phyloP scores from a whole-genome alignment of 805 yeast species.

The Yueomyces sinensis region DNA sequence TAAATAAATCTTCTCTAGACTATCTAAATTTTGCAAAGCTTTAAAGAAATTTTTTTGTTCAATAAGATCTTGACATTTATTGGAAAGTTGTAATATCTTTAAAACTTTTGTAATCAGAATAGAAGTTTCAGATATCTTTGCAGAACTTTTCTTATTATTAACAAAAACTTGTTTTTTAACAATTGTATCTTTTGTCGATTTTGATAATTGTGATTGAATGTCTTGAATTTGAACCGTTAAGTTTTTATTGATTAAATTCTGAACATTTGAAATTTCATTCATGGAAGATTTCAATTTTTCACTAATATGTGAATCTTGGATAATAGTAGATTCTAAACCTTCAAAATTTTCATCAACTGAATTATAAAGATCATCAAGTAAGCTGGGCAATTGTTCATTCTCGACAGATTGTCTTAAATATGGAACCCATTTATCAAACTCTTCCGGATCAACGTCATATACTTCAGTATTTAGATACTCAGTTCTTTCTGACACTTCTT shows the following conservation, averaged over 20 bases:
- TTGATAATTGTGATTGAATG: constrained; percentile 44
- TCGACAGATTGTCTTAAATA: constrained; percentile 18
- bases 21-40: constrained; percentile 74
- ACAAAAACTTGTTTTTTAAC: constrained; percentile 46
- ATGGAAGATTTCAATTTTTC: constrained; percentile 35
- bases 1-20: constrained; percentile 52
- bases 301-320: constrained; percentile 23
- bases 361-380: constrained; percentile 17
- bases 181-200: constrained; percentile 54
- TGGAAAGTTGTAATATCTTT: constrained; percentile 74
- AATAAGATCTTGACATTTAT: constrained; percentile 72
- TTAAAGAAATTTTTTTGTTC: constrained; percentile 65
- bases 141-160: constrained; percentile 47
- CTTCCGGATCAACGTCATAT: constrained; percentile 16
- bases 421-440: constrained; percentile 24
- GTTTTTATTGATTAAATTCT: constrained; percentile 41
- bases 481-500: not conserved
- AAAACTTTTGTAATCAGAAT: constrained; percentile 58
- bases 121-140: constrained; percentile 59
- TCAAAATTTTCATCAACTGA: constrained; percentile 25
- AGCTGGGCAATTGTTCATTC: constrained; percentile 10
- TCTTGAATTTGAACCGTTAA: constrained; percentile 36
- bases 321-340: constrained; percentile 18
- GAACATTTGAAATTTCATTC: constrained; percentile 48
- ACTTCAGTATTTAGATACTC: constrained; percentile 7